Percentiles rank a stretch among this genome's conserved stretches.
These are phyloP conservation scores for Diutina sp. DNA, from an alignment of 1,139 yeast species.

Conservation along the genomic window DNA sequence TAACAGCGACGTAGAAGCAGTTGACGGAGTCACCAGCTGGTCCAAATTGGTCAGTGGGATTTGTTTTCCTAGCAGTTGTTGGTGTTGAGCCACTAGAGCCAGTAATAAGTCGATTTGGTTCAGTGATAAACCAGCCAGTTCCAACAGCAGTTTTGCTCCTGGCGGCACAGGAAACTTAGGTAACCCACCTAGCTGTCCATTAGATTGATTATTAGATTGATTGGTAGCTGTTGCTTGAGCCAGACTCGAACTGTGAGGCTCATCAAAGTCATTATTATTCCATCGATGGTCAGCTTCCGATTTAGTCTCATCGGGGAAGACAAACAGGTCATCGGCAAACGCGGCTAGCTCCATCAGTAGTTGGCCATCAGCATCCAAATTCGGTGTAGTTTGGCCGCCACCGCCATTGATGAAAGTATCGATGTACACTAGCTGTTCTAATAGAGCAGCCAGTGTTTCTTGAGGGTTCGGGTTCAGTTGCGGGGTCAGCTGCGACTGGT, in stretches of 20 bases:
- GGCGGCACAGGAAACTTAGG: constrained; percentile 62
- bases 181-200: constrained; percentile 9
- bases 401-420: constrained; percentile 45
- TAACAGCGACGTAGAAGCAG: background rate
- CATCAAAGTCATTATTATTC: constrained; percentile 1
- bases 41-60: background rate
- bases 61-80: constrained; percentile 10
- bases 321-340: constrained; percentile 66
- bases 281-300: background rate
- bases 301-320: constrained; percentile 66
- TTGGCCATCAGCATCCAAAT: constrained; percentile 49
- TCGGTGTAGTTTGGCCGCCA: constrained; percentile 15
- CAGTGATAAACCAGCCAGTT: constrained; percentile 50
- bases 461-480: background rate
- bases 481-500: background rate
- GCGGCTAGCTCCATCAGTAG: constrained; percentile 64
- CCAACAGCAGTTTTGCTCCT: constrained; percentile 51
- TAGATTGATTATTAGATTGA: background rate
- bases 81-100: constrained; percentile 62
- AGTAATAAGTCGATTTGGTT: constrained; percentile 63
- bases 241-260: background rate
- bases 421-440: constrained; percentile 67
- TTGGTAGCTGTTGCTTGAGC: background rate
- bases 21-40: background rate
- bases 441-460: constrained; percentile 47